A percentile compares a stretch with the other conserved stretches of the same genome.
These are phyloP conservation scores for Lolium multiflorum DNA, from an alignment of 176 grass and related monocot genomes.

Conservation along the genomic window DNA sequence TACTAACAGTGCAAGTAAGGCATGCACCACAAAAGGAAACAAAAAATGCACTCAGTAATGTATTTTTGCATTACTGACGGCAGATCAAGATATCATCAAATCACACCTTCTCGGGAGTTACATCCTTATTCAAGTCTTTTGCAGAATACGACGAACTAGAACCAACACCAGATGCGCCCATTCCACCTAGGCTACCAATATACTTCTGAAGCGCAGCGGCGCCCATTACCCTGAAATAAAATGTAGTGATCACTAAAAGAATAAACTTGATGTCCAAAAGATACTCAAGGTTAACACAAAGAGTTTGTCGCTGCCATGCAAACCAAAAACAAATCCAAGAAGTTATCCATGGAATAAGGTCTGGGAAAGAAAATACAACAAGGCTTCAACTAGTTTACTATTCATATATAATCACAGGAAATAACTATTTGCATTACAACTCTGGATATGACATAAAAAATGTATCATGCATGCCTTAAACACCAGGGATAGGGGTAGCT, in stretches of 20 bases:
- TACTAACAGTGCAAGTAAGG: not conserved
- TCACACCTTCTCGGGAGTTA: constrained; percentile 91
- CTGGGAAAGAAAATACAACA: not conserved
- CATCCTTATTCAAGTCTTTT: constrained; percentile 96
- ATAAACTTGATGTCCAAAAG: not conserved
- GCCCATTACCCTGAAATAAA: constrained; percentile 78
- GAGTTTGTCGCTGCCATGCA: constrained; percentile 14
- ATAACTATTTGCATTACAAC: constrained; percentile 4
- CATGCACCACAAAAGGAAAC: constrained; percentile 1
- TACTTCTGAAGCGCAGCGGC: constrained; percentile 82
- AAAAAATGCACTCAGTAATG: constrained; percentile 4
- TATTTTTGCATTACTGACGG: not conserved
- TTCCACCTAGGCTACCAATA: constrained; percentile 92
- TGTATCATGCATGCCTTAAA: not conserved
- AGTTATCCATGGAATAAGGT: constrained; percentile 14
- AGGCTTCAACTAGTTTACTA: not conserved
- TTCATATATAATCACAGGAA: not conserved
- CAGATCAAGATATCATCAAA: constrained; percentile 17
- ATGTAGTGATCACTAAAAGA: constrained; percentile 41
- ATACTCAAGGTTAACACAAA: constrained; percentile 2
- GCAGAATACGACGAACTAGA: constrained; percentile 80
- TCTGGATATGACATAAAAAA: not conserved
- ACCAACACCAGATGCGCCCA: constrained; percentile 87
- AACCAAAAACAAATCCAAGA: constrained; percentile 25
- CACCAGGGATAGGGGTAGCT: not conserved